Base-by-base conservation (phyloP, 2,329 filamentous ascomycete species). In the Thermomyces lanuginosus region DNA sequence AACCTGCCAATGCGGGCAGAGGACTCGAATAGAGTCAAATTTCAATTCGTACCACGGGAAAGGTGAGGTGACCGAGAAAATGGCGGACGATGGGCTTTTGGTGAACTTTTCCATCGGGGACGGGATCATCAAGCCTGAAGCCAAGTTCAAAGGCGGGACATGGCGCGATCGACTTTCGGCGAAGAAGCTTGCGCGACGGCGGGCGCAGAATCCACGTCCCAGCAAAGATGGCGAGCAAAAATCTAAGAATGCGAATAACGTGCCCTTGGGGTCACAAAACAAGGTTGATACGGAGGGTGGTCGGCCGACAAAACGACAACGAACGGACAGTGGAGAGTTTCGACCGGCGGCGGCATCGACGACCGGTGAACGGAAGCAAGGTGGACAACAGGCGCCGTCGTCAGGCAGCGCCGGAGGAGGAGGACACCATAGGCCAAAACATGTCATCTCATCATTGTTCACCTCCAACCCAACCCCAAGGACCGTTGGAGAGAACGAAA, bases 1-100 rank as follows among this genome's bases (percentile, higher is more conserved):
- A n/a, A n/a, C n/a, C n/a, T n/a, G n/a, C n/a, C n/a, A n/a, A n/a
- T n/a, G n/a, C n/a, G n/a, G n/a, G n/a, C n/a, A n/a, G n/a, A n/a
- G n/a, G n/a, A n/a, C n/a, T n/a, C n/a, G n/a, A n/a, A n/a, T n/a
- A n/a, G n/a, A n/a, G n/a, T n/a, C n/a, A n/a, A n/a, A n/a, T n/a
- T n/a, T n/a, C n/a, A n/a, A n/a, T n/a, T n/a, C n/a, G n/a, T n/a
- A n/a, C n/a, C n/a, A n/a, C n/a, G n/a, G n/a, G n/a, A n/a, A n/a
- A n/a, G n/a, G n/a, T n/a, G n/a, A n/a, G n/a, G n/a, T n/a, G n/a
- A n/a, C n/a, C n/a, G n/a, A n/a, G n/a, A n/a, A n/a, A n/a, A 93
- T 95, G 84, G 80, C 80, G 27, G 84, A 95, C 61, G 80, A 92
- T 72, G 83, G 83, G 40, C 78, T 98, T 71, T 68, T 93, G 31